Percentiles rank a stretch among this genome's conserved stretches.
Evolutionary conservation across 2,329 filamentous ascomycete species (phyloP).

Genomic region (Apiospora sp.): DNA sequence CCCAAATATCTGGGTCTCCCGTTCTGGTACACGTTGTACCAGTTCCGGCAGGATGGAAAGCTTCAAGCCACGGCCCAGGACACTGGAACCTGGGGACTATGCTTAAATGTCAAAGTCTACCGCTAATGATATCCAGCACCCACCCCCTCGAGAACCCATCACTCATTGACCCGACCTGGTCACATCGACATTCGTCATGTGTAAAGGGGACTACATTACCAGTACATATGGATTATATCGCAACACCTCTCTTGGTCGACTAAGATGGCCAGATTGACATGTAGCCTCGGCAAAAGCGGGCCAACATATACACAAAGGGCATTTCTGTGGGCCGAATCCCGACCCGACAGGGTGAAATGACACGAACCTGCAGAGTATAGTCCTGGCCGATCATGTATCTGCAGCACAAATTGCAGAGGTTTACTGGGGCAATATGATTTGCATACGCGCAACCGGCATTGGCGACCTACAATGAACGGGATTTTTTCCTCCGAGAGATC

Average conservation of each 20-base stretch:
- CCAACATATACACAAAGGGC: background rate
- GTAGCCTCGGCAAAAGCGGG: constrained; percentile 9
- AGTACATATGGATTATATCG: background rate
- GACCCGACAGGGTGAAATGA: constrained; percentile 5
- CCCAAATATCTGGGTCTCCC: constrained; percentile 21
- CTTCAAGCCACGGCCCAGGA: constrained; percentile 19
- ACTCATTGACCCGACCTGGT: background rate
- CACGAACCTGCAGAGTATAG: background rate
- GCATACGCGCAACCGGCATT: constrained; percentile 9
- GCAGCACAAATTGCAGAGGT: background rate
- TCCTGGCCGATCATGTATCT: background rate
- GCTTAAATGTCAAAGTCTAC: constrained; percentile 10
- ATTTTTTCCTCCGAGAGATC: background rate
- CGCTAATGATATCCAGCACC: background rate
- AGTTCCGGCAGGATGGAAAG: constrained; percentile 19
- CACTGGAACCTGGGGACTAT: constrained; percentile 19
- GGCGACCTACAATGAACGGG: constrained; percentile 1
- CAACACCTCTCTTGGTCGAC: background rate
- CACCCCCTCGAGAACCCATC: background rate
- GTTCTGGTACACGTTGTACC: constrained; percentile 19
- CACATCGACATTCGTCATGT: background rate
- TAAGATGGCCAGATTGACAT: background rate
- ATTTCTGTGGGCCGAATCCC: constrained; percentile 7
- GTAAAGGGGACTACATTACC: background rate
- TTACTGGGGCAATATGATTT: constrained; percentile 11